Evolutionary conservation across 2,329 filamentous ascomycete species (phyloP), one percentile per base, ranked within the genome.

Genomic region (Bretziella fagacearum): DNA sequence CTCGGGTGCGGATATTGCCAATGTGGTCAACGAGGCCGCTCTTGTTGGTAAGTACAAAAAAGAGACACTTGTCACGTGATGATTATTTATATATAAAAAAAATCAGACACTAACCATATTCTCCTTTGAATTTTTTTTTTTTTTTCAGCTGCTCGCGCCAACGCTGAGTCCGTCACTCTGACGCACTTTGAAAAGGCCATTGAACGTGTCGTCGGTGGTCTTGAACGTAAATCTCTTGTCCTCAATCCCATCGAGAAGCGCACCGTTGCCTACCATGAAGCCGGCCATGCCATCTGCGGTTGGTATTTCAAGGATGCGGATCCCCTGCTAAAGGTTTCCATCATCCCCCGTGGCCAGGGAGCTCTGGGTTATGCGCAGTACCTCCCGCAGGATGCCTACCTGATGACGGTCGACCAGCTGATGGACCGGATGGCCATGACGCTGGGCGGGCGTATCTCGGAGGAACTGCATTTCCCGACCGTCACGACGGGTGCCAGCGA

Each of bases 361-460:
- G 86, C 87, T 22, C 71, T 98, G 13, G 91, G 91, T 6, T 98
- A 98, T 60, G 91, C 91, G 1, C 91, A 98, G 63, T 96, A 96
- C 61, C 73, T 98, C n/a, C 91, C 91, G 1, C 73, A 80, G 18
- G 91, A 98, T 59, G 85, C 84, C 6, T 96, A 96, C 62, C 74
- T 98, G 53, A 91, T 98, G 87, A 94, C 81, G 58, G 80, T 84
- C 53, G 80, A 87, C 60, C 91, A 98, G 65, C 71, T 98, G 35
- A 94, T 96, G 84, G 91, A 98, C 62, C 86, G 91, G 55, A 98
- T 98, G 91, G 91, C 91, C 53, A 98, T 98, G 91, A 95, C 89
- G 2, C 79, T 98, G 47, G 91, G 87, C 55, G 91, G 91, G 1
- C 85, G 91, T 54, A 83, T 98, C 20, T 91, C 82, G 17, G 91